phyloP scores from a whole-genome alignment of 2,329 filamentous ascomycete genomes.

The Paracorniculantispora psalliotae region DNA sequence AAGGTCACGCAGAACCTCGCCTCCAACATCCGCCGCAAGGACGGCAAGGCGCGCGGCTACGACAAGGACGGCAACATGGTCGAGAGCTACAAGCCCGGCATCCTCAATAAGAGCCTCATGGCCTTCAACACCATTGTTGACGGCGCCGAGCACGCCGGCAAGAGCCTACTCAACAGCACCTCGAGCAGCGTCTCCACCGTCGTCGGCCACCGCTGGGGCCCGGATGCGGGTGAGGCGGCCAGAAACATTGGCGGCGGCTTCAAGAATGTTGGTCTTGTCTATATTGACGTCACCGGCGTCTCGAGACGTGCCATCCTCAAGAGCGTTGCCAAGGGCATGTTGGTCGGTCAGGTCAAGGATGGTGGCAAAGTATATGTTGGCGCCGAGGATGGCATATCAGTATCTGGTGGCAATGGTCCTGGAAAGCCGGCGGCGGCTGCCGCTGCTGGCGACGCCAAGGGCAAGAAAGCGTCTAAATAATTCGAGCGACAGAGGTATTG shows the following conservation, averaged over 20 bases:
- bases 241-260: slow-evolving; percentile 74
- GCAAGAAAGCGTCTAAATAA: slow-evolving; percentile 7
- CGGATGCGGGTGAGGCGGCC: slow-evolving; percentile 76
- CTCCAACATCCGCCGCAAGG: slow-evolving; percentile 56
- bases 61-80: slow-evolving; percentile 65
- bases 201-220: slow-evolving; percentile 83
- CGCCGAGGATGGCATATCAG: slow-evolving; percentile 44
- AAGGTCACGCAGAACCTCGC: slow-evolving; percentile 87
- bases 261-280: slow-evolving; percentile 94
- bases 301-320: slow-evolving; percentile 86
- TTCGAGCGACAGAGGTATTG: too few species aligned
- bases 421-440: slow-evolving; percentile 17
- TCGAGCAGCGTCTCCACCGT: slow-evolving; percentile 78
- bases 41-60: slow-evolving; percentile 51
- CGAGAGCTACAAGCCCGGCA: slow-evolving; percentile 73
- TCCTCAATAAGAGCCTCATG: slow-evolving; percentile 94
- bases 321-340: slow-evolving; percentile 94
- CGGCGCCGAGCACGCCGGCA: slow-evolving; percentile 83
- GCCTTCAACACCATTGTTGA: slow-evolving; percentile 93
- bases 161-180: slow-evolving; percentile 68
- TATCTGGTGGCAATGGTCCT: slow-evolving; percentile 7
- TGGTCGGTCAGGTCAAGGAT: slow-evolving; percentile 71
- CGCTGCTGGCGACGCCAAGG: slow-evolving; percentile 22
- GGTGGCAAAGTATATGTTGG: slow-evolving; percentile 71
- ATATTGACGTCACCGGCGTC: slow-evolving; percentile 93